Evolutionary conservation across 805 yeast genomes (phyloP).

Genomic region (Kodamaea hsintzibuensis): DNA sequence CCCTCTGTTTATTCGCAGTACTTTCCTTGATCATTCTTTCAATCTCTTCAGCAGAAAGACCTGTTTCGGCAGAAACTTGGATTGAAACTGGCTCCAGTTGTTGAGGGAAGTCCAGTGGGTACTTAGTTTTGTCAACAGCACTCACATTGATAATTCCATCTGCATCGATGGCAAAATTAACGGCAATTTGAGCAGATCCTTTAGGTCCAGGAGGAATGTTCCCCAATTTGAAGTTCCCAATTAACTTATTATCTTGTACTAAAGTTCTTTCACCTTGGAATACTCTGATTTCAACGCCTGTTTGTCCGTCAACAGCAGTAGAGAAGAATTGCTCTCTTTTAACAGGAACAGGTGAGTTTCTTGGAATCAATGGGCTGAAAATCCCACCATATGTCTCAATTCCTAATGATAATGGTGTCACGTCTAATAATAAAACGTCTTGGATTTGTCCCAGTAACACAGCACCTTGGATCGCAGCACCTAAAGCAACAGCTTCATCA

Average conservation of each 20-base stretch:
- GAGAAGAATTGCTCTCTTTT: constrained; percentile 74
- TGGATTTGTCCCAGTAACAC: constrained; percentile 28
- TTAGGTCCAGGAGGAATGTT: constrained; percentile 77
- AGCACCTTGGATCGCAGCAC: constrained; percentile 33
- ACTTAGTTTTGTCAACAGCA: constrained; percentile 53
- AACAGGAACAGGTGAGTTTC: constrained; percentile 77
- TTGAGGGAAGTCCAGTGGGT: constrained; percentile 34
- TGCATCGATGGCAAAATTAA: constrained; percentile 77
- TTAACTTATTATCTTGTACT: constrained; percentile 73
- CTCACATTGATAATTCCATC: constrained; percentile 68
- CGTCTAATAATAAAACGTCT: constrained; percentile 29
- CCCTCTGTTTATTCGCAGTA: constrained; percentile 58
- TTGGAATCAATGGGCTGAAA: constrained; percentile 73
- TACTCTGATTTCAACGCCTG: constrained; percentile 77
- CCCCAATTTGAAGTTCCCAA: constrained; percentile 70
- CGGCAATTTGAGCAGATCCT: constrained; percentile 78
- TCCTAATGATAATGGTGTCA: constrained; percentile 44
- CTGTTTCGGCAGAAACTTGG: constrained; percentile 48
- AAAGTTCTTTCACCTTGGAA: constrained; percentile 81
- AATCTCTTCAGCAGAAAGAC: constrained; percentile 66
- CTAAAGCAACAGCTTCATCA: constrained; percentile 46
- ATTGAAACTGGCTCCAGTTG: constrained; percentile 54
- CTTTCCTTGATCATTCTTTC: constrained; percentile 65
- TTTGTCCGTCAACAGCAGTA: constrained; percentile 83
- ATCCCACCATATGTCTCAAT: constrained; percentile 86